Evolutionary conservation across 805 yeast species (phyloP).

Genomic region (Isabelozyma heimii): DNA sequence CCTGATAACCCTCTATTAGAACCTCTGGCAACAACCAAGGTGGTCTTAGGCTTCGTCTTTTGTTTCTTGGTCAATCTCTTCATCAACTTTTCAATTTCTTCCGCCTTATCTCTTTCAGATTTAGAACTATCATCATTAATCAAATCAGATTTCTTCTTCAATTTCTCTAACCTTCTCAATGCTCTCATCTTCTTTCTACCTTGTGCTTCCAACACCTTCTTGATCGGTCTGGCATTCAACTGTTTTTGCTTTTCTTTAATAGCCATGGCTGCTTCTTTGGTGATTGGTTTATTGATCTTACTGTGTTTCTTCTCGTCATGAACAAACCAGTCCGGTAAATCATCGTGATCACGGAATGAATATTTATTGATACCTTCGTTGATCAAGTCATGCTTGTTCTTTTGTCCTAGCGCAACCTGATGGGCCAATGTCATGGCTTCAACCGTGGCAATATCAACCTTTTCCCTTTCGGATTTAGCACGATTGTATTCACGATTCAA

Average conservation of each 20-base stretch:
- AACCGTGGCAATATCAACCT: slow-evolving; percentile 82
- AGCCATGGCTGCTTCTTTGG: slow-evolving; percentile 70
- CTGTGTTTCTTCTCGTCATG: slow-evolving; percentile 90
- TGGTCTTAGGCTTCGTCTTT: slow-evolving; percentile 73
- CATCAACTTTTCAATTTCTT: slow-evolving; percentile 85
- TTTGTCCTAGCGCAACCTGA: slow-evolving; percentile 87
- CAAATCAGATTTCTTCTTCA: slow-evolving; percentile 88
- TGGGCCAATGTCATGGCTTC: slow-evolving; percentile 99
- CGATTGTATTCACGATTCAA: slow-evolving; percentile 32
- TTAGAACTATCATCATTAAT: slow-evolving; percentile 85
- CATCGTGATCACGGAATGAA: slow-evolving; percentile 87
- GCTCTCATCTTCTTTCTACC: slow-evolving; percentile 97
- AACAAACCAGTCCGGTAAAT: slow-evolving; percentile 93
- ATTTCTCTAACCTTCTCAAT: slow-evolving; percentile 75
- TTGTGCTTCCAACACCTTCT: slow-evolving; percentile 97
- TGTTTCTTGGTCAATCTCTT: slow-evolving; percentile 73
- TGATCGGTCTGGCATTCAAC: slow-evolving; percentile 94
- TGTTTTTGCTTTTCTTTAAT: slow-evolving; percentile 46
- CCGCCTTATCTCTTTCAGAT: slow-evolving; percentile 92
- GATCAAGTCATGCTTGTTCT: slow-evolving; percentile 76
- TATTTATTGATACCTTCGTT: slow-evolving; percentile 92
- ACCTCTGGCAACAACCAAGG: slow-evolving; percentile 87
- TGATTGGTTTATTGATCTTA: slow-evolving; percentile 84
- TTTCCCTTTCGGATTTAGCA: slow-evolving; percentile 52
- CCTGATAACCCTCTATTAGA: slow-evolving; percentile 83